Evolutionary conservation across 1,139 yeast species (phyloP).

Genomic region (Arxiozyma heterogenica): DNA sequence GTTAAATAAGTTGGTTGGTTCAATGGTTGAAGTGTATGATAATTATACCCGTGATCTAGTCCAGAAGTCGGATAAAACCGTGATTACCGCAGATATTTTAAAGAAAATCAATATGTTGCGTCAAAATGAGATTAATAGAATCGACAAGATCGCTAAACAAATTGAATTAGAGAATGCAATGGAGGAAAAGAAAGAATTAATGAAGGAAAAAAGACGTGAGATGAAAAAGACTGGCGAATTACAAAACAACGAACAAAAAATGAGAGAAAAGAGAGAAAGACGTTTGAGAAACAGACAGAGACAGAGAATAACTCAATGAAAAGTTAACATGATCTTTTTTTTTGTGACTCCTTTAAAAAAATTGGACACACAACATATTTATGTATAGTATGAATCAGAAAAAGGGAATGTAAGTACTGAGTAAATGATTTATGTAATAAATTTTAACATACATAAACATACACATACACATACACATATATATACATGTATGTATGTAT

Average conservation of each 20-base stretch:
- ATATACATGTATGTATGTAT: background rate
- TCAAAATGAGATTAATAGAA: conserved; percentile 31
- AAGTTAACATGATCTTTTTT: too few species aligned
- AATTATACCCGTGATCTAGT: conserved; percentile 34
- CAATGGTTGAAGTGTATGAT: conserved; percentile 32
- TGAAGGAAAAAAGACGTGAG: conserved; percentile 41
- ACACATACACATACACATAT: background rate
- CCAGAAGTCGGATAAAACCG: conserved; percentile 25
- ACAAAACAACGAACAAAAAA: conserved; percentile 66
- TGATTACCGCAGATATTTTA: conserved; percentile 47
- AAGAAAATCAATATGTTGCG: conserved; percentile 61
- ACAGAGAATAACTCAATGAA: conserved; percentile 22
- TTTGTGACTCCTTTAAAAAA: too few species aligned
- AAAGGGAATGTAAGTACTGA: background rate
- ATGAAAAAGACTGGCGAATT: conserved; percentile 51
- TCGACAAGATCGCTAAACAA: conserved; percentile 51
- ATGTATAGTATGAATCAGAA: background rate
- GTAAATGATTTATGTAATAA: too few species aligned
- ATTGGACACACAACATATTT: too few species aligned
- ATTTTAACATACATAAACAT: background rate
- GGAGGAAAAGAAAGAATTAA: conserved; percentile 62
- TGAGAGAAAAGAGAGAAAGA: conserved; percentile 48
- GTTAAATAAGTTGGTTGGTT: conserved; percentile 29
- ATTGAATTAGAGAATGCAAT: conserved; percentile 58
- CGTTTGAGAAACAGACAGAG: conserved; percentile 40